These are phyloP conservation scores for Cystoisospora suis DNA, from an alignment of 169 alveolate genomes.

Conservation along the genomic window DNA sequence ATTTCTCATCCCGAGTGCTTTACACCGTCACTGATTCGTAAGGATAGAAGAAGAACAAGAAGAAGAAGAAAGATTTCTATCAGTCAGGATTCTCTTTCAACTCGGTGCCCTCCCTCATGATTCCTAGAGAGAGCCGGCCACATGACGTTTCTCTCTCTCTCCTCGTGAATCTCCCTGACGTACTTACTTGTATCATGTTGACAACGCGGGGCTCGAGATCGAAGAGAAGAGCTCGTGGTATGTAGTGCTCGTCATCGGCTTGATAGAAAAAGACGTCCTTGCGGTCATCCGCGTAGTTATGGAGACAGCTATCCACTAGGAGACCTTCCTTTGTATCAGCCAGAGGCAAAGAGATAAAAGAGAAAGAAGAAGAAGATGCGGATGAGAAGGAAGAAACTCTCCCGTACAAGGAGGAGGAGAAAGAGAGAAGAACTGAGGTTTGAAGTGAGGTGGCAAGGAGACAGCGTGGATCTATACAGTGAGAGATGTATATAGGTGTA, in stretches of 20 bases:
- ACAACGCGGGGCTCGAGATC: conserved; percentile 97
- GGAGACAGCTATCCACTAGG: not conserved
- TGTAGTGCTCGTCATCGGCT: conserved; percentile 93
- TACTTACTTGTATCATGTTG: conserved; percentile 72
- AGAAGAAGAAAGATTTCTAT: too few relatives aligned
- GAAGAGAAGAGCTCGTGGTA: conserved; percentile 93
- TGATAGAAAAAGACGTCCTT: conserved; percentile 98
- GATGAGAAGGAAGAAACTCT: not conserved
- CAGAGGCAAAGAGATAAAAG: not conserved
- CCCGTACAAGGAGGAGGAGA: not conserved
- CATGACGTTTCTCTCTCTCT: not conserved
- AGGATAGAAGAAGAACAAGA: too few relatives aligned
- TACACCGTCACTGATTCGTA: too few relatives aligned
- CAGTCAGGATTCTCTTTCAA: too few relatives aligned
- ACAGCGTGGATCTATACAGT: not conserved
- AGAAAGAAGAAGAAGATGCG: not conserved
- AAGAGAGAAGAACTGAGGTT: not conserved
- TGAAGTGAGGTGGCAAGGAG: not conserved
- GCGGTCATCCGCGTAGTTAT: conserved; percentile 85
- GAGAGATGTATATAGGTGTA: not conserved
- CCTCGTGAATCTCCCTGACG: not conserved
- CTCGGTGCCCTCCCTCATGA: too few relatives aligned
- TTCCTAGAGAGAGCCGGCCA: too few relatives aligned
- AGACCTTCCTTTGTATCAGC: not conserved
- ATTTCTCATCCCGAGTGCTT: too few relatives aligned